These are phyloP conservation scores for Ascochyta viciae-villosae DNA, from an alignment of 2,329 filamentous ascomycete genomes.

Conservation along the genomic window DNA sequence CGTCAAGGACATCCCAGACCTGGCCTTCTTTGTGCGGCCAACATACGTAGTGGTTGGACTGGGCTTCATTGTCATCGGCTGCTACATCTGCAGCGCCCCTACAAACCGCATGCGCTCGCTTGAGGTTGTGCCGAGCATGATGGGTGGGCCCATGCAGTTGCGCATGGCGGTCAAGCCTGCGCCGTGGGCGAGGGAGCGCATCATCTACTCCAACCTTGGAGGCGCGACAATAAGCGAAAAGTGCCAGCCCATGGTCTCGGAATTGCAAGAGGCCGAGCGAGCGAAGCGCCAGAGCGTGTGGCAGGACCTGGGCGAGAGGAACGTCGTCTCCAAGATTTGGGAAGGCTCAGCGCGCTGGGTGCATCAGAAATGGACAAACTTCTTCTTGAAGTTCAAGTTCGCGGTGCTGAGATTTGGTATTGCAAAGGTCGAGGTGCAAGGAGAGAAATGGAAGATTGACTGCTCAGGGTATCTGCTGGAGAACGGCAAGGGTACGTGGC, in stretches of 20 bases:
- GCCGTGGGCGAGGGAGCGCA: constrained; percentile 37
- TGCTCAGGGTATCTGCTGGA: constrained; percentile 44
- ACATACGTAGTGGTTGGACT: constrained; percentile 44
- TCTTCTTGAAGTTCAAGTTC: constrained; percentile 47
- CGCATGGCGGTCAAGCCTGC: constrained; percentile 36
- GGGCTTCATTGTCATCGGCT: constrained; percentile 38
- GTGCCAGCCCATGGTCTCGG: constrained; percentile 38
- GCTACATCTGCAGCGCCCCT: constrained; percentile 42
- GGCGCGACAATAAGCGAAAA: constrained; percentile 42
- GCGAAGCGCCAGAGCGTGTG: constrained; percentile 34
- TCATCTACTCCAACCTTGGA: constrained; percentile 39
- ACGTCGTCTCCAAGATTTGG: constrained; percentile 32
- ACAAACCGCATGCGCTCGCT: constrained; percentile 39
- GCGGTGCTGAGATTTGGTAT: constrained; percentile 44
- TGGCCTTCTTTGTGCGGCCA: constrained; percentile 42
- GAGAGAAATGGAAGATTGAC: constrained; percentile 47
- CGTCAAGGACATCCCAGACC: constrained; percentile 36
- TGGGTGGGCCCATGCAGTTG: constrained; percentile 39
- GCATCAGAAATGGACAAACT: constrained; percentile 46
- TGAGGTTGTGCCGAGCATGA: constrained; percentile 39
- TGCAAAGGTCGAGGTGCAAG: constrained; percentile 38
- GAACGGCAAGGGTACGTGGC: constrained; percentile 43
- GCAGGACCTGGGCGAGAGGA: constrained; percentile 36
- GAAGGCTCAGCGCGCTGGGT: constrained; percentile 41
- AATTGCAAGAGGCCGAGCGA: constrained; percentile 41